Base-by-base conservation (phyloP, 78 protist genomes). In the Polysphondylium violaceum region DNA sequence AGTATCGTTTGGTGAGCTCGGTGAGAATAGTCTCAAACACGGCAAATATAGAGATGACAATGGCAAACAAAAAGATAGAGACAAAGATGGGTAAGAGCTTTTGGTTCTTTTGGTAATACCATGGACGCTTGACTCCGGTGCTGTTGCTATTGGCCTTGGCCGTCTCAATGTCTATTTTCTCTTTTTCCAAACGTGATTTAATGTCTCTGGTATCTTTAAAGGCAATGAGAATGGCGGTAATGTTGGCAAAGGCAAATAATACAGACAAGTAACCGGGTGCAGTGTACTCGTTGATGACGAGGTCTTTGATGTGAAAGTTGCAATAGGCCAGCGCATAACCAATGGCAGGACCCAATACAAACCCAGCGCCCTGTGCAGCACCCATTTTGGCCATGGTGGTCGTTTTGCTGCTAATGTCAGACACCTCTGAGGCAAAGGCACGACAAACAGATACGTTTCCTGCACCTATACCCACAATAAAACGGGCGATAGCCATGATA, bases 401-500 rank as follows among this genome's bases (percentile, higher is more conserved):
- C 1, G 93, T 87, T 58, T 78, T 76, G 27, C 74, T 72, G 9
- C 31, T 40, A 1, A 71, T 25, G 4, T 60, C 60, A 9, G 93
- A 44, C 0, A 33, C 55, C 5, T 60, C 85, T 27, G 93, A 40
- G 1, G 68, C 85, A 36, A 55, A 87, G 0, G 93, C 93, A n/a
- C 93, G 61, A 36, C 86, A 59, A 8, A 87, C 75, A 11, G 86
- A 41, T 9, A 87, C 93, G 33, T 74, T 71, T 17, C 83, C 92
- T 8, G 92, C 81, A 44, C 93, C 72, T 27, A 87, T 12, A 35
- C 93, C 93, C 11, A 87, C 85, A 2, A 87, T 33, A 35, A 87
- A 58, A 14, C 93, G 38, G 3, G 93, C 88, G 16, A 64, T 38
- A 9, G 40, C 74, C 90, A 90, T 63, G 3, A 76, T 19, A 19